Base-by-base conservation (phyloP, 2,329 filamentous ascomycete genomes). In the Trichoderma koningiopsis region DNA sequence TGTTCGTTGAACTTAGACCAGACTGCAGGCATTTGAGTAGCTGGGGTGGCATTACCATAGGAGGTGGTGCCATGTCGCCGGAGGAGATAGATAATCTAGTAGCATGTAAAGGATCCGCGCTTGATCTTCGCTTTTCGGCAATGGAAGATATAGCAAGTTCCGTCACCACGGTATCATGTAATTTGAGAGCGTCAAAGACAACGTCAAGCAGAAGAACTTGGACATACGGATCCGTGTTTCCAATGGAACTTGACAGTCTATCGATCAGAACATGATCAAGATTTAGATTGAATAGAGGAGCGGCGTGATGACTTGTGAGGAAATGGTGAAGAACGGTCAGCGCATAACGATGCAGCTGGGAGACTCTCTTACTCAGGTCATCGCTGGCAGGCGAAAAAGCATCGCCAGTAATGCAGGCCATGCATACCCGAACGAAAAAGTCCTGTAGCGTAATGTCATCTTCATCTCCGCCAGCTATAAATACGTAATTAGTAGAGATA, bases 11-110 rank as follows among this genome's bases (percentile, higher is more conserved):
- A 67, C 91, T 89, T 61, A 99, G 90, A 0, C 94, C 96, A 57
- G 89, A 88, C 71, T 93, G 90, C 14, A 99, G 84, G 76, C 93
- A 97, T 71, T 92, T 91, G n/a, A 96, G 86, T n/a, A 99, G 81
- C 43, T 90, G 83, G 19, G 88, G 82, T 3, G 92, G 89, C 24
- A 92, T 92, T 4, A 90, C 61, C 19, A 72, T 72, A 5, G 70
- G 66, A 10, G 68, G 61, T 3, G 73, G 72, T 24, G 72, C 73
- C 19, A 70, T 65, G 8, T 81, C 79, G 22, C 74, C 72, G 8
- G 74, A 69, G 11, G 79, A 73, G 24, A 83, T 74, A 0, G 85
- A 83, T 14, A 76, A 74, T 14, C 81, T 78, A 49, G 81, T 77
- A 62, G 77, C 79, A 16, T 81, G 80, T 24, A 79, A 75, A 13